Base-by-base conservation (phyloP, 208 protist genomes). In the Wallacemonas sp. region DNA sequence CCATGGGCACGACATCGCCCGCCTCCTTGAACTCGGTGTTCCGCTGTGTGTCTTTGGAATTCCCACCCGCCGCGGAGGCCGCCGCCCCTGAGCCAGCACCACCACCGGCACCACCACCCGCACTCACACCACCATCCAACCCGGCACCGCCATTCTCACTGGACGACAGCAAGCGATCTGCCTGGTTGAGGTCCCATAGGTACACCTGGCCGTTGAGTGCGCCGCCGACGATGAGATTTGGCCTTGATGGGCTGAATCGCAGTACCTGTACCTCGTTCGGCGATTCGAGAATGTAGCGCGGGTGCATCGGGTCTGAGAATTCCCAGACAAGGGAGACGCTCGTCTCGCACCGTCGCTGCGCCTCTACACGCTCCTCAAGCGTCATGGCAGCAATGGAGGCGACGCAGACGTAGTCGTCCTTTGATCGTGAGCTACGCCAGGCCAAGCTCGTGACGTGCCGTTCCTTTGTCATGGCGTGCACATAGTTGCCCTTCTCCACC, bases 181-280 rank as follows among this genome's bases (percentile, higher is more conserved):
- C 83, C 37, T 79, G 59, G 41, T 73, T 87, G 22, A 97, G 69
- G 50, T 97, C 89, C 91, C 93, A 97, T 3, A 97, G 67, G 34
- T 89, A 93, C 1, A 97, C 77, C 68, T 97, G 93, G 1, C 93
- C 93, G 63, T 96, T 97, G 60, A 94, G 84, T 6, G 82, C 78
- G 2, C 90, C 93, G 48, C 93, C 93, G 1, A 72, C 91, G 17
- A 97, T 73, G 21, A 96, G 66, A 58, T 92, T 84, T 2, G 89
- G 84, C n/a, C 63, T 62, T 0, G 84, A 63, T 10, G 93, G 93
- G 53, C 89, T 93, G 63, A 97, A 97, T n/a, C 70, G 63, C 19
- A 97, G 52, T 10, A 91, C 84, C 63, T 93, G 87, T 62, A 97
- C 88, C 76, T 97, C 93, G 24, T 79, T 71, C 10, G 90, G 88